Evolutionary conservation across 2,329 filamentous ascomycete genomes (phyloP).

Genomic region (Calonectria pteridis): DNA sequence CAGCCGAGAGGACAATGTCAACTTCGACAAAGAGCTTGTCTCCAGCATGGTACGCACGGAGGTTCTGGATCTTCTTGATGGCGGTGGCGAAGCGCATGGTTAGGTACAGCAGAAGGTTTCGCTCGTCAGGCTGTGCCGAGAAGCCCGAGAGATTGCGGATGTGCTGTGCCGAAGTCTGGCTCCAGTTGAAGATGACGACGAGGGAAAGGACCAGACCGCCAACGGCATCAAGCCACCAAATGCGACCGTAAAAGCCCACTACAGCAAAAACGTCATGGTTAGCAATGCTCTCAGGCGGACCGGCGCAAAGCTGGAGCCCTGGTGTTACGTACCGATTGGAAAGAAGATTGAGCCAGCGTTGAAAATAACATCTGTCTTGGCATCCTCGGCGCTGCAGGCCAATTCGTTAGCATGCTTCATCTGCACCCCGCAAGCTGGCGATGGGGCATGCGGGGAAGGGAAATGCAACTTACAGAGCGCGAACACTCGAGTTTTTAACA

Average conservation of each 20-base stretch:
- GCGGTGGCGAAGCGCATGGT: conserved; percentile 94
- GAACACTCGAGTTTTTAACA: conserved; percentile 87
- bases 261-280: conserved; percentile 16
- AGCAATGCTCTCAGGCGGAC: conserved; percentile 20
- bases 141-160: conserved; percentile 86
- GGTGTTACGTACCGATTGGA: conserved; percentile 69
- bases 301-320: not conserved
- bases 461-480: conserved; percentile 70
- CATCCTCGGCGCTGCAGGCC: conserved; percentile 59
- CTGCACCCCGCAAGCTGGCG: conserved; percentile 2
- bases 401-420: conserved; percentile 30
- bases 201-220: conserved; percentile 83
- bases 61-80: conserved; percentile 86
- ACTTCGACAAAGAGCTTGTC: conserved; percentile 87
- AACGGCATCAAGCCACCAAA: conserved; percentile 88
- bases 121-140: conserved; percentile 82
- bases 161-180: conserved; percentile 77
- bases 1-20: conserved; percentile 85
- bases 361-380: conserved; percentile 85
- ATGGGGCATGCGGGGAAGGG: conserved; percentile 4
- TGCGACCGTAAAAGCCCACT: conserved; percentile 79
- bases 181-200: conserved; percentile 86
- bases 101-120: conserved; percentile 88
- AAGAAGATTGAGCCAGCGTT: conserved; percentile 92
- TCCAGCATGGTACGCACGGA: conserved; percentile 87